Conservation (phyloP, 1,284 basidiomycete species). For the Salmacisia buchloeana region DNA sequence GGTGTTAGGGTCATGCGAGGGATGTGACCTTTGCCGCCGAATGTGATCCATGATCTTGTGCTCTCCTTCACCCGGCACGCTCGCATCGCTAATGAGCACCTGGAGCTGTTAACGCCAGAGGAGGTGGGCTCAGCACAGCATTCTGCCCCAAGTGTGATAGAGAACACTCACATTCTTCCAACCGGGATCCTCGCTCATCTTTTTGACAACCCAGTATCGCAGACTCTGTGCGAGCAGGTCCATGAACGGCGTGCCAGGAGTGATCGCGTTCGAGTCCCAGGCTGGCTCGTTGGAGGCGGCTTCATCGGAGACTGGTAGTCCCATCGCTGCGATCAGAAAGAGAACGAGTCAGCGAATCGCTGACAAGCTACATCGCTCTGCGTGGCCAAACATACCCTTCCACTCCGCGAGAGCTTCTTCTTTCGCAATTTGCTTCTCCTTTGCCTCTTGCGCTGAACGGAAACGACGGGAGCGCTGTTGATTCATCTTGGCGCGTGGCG, state of each 20-base stretch:
- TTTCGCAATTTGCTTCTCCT: conserved; percentile 81
- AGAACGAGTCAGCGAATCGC: background rate
- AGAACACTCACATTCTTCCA: conserved; percentile 70
- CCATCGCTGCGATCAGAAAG: conserved; percentile 59
- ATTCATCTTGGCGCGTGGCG: conserved; percentile 98
- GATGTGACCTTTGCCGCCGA: conserved; percentile 77
- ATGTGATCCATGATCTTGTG: conserved; percentile 99
- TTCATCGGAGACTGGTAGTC: conserved; percentile 74
- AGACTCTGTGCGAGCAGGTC: conserved; percentile 78
- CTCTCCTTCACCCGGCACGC: conserved; percentile 96
- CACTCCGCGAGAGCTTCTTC: conserved; percentile 75
- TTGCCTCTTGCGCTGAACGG: conserved; percentile 86
- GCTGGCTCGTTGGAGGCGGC: conserved; percentile 70
- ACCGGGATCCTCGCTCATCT: conserved; percentile 88
- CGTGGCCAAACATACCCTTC: conserved; percentile 54
- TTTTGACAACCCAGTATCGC: conserved; percentile 92
- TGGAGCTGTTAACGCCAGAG: conserved; percentile 49
- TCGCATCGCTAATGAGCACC: conserved; percentile 93
- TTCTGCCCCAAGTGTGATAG: background rate
- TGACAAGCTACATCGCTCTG: background rate
- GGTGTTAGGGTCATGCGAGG: conserved; percentile 83
- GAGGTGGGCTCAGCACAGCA: background rate
- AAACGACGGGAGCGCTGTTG: conserved; percentile 95
- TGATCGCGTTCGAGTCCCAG: conserved; percentile 99
- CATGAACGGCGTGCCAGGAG: conserved; percentile 98